Conservation (phyloP, 2,329 filamentous ascomycete genomes). For the Colletotrichum eremochloae region DNA sequence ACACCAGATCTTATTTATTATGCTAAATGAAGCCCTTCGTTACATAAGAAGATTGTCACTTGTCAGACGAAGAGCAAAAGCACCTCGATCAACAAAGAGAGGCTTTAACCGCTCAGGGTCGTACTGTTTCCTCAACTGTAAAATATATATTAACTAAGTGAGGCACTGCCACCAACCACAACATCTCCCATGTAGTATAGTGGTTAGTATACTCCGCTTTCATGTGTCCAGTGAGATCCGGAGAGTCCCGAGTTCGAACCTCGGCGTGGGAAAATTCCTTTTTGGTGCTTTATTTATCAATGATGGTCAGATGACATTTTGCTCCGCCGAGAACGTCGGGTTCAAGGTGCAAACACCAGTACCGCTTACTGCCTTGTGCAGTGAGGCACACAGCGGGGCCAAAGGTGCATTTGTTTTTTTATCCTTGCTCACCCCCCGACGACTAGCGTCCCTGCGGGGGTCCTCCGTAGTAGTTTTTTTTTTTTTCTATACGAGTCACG, state of each 20-base stretch:
- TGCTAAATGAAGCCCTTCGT: not conserved
- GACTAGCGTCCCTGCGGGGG: too few species aligned
- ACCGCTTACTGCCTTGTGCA: not conserved
- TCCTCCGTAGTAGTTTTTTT: too few species aligned
- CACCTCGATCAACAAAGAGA: too few species aligned
- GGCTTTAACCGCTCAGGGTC: too few species aligned
- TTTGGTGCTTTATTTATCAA: not conserved
- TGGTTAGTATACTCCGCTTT: conserved; percentile 42
- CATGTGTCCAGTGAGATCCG: conserved; percentile 4
- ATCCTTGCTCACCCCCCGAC: too few species aligned
- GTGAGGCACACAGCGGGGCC: not conserved
- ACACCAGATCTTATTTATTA: not conserved
- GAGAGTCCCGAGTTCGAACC: conserved; percentile 38
- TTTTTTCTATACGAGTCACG: too few species aligned
- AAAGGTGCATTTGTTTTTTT: too few species aligned
- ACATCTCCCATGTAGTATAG: conserved; percentile 34
- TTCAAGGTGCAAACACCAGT: not conserved
- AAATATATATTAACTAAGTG: too few species aligned
- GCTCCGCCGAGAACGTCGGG: not conserved
- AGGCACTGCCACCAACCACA: too few species aligned
- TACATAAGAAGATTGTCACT: not conserved
- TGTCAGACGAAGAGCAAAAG: too few species aligned
- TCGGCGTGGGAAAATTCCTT: conserved; percentile 19
- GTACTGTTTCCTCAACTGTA: too few species aligned
- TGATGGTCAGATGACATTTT: not conserved